Conservation (phyloP, 2,329 filamentous ascomycete genomes). For the Pestalotiopsis sp. region DNA sequence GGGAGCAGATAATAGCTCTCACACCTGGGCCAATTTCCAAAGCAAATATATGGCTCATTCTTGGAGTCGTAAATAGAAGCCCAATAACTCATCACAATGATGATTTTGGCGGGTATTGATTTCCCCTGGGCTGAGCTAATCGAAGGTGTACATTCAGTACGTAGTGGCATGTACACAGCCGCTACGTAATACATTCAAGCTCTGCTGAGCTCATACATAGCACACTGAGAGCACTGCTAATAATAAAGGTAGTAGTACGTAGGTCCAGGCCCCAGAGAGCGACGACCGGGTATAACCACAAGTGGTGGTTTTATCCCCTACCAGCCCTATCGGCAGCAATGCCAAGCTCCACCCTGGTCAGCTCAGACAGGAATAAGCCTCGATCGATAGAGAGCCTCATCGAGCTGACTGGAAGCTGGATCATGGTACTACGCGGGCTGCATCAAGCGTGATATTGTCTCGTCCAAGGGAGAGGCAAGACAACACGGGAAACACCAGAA, state of each 20-base stretch:
- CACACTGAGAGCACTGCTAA: not conserved
- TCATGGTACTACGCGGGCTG: not conserved
- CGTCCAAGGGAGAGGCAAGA: not conserved
- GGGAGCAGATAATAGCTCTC: not conserved
- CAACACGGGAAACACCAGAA: not conserved
- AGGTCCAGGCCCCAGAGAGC: not conserved
- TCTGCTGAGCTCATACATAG: too few species aligned
- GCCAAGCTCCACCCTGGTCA: slow-evolving; percentile 5
- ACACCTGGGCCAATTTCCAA: not conserved
- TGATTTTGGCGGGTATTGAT: not conserved
- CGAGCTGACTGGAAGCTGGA: not conserved
- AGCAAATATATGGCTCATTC: not conserved
- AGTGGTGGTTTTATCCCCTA: not conserved
- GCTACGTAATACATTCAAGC: not conserved
- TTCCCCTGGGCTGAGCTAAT: not conserved
- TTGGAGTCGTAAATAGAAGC: not conserved
- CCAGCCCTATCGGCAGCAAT: slow-evolving; percentile 1
- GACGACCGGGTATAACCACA: not conserved
- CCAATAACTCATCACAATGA: not conserved
- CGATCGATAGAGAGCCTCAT: slow-evolving; percentile 4
- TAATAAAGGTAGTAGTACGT: not conserved
- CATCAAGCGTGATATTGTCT: not conserved
- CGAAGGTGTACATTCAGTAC: not conserved
- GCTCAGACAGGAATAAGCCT: slow-evolving; percentile 4
- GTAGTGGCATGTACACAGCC: not conserved